Base-by-base conservation (phyloP, 768 basidiomycete species). In the Termitomyces sp. region DNA sequence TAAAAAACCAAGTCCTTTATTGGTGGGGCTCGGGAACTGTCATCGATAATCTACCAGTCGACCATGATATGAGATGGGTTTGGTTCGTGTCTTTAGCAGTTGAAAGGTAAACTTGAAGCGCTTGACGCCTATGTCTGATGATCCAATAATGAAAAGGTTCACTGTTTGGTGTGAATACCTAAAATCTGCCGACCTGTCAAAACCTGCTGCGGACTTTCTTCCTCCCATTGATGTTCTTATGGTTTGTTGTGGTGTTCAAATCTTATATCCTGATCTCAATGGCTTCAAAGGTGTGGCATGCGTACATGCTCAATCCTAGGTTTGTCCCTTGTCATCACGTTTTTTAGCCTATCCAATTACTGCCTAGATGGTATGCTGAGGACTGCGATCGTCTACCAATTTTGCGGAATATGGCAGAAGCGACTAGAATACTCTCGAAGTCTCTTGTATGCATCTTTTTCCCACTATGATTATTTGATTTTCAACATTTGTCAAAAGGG, bases 281-380 rank as follows among this genome's bases (percentile, higher is more conserved):
- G 10, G 42, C 10, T 4, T 27, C 4, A 17, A 30, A 63, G 62
- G 62, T 63, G 21, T 63, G 62, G 62, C 62, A 63, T 53, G 48
- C 60, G 8, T 63, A 63, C 42, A 42, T 63, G 44, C 50, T 63
- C 7, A 63, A 63, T 39, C 62, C 62, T 39, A 48, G 56, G 62
- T 63, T 12, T n/a, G 60, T 55, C 14, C 35, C 12, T 16, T 32
- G 19, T 30, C 7, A 23, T 39, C 4, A 1, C 4, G 9, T n/a
- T 14, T 11, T 19, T 7, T 39, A 12, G 12, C 17, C 23, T 19
- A 14, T 47, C 40, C 42, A n/a, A 56, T 28, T 19, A 16, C 1
- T n/a, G 6, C 43, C 27, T 10, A 63, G 62, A 5, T 60, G 62
- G 59, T 63, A 60, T 40, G 57, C 57, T 41, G 62, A 63, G 27